A percentile compares a stretch with the other conserved stretches of the same genome.
Evolutionary conservation across 306 rosid genomes (phyloP).

Genomic region (Glycyrrhiza uralensis): DNA sequence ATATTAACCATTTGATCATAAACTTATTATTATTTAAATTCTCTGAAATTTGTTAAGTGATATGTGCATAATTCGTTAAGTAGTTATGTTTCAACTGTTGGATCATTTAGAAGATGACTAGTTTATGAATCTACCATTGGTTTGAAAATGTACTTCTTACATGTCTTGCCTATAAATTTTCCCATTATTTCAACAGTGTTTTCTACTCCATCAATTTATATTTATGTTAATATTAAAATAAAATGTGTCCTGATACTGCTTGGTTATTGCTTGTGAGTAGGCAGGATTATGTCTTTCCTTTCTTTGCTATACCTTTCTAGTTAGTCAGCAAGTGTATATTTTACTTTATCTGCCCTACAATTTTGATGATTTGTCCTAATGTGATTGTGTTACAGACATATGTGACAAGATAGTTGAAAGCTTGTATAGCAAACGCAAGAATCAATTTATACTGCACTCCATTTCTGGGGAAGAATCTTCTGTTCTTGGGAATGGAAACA

Average conservation of each 20-base stretch:
- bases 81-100: not conserved
- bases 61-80: not conserved
- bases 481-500: constrained; percentile 59
- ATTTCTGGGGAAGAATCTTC: constrained; percentile 62
- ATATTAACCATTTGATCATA: constrained; percentile 6
- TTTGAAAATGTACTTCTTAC: not conserved
- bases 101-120: not conserved
- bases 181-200: not conserved
- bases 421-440: constrained; percentile 83
- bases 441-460: constrained; percentile 52
- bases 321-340: not conserved
- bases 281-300: not conserved
- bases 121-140: not conserved
- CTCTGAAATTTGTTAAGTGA: not conserved
- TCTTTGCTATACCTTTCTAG: constrained; percentile 3
- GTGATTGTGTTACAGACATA: constrained; percentile 64
- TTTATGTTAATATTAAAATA: too few species aligned
- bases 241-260: not conserved
- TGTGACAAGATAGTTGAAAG: constrained; percentile 89
- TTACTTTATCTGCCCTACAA: not conserved
- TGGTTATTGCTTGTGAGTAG: not conserved
- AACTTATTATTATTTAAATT: not conserved
- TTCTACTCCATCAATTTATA: not conserved
- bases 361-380: constrained; percentile 25
- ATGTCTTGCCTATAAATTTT: not conserved